Percentiles rank a stretch among this genome's conserved stretches.
Conservation (phyloP, 1,139 yeast genomes). For the Protomyces gravidus region DNA sequence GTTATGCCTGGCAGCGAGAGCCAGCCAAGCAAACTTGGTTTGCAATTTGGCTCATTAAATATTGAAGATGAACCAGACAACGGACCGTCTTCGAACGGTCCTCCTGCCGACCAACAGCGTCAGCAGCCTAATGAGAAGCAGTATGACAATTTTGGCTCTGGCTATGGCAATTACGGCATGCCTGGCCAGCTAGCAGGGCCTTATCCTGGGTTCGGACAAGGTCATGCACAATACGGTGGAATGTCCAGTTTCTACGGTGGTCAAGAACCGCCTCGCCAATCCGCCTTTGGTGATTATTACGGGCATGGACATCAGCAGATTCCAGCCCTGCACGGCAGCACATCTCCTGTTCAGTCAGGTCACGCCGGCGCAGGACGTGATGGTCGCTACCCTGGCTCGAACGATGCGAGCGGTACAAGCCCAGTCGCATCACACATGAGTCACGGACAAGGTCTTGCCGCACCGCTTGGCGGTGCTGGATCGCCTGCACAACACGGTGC, state of each 20-base stretch:
- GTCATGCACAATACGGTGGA: conserved; percentile 14
- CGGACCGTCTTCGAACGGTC: not conserved
- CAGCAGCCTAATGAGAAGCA: not conserved
- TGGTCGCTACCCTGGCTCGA: conserved; percentile 2
- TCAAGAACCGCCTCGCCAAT: conserved; percentile 10
- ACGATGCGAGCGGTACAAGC: conserved; percentile 3
- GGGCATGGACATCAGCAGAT: conserved; percentile 1
- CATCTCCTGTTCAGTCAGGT: conserved; percentile 1
- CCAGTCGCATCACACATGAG: conserved; percentile 11
- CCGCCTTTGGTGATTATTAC: conserved; percentile 21
- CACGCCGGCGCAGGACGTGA: conserved; percentile 5
- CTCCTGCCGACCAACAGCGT: conserved; percentile 2
- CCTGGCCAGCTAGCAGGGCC: not conserved
- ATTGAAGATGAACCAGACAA: conserved; percentile 16
- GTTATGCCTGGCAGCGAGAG: conserved; percentile 25
- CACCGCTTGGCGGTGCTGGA: conserved; percentile 15
- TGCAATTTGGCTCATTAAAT: conserved; percentile 22
- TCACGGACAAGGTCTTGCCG: conserved; percentile 1
- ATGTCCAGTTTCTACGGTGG: conserved; percentile 25
- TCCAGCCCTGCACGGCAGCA: not conserved
- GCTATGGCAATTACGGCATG: conserved; percentile 1
- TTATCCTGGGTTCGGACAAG: conserved; percentile 9
- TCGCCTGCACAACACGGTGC: conserved; percentile 20
- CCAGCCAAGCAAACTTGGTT: conserved; percentile 11
- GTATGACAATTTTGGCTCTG: not conserved